These are phyloP conservation scores for Trichopus zeylanicus DNA, from an alignment of 116 monocot genomes.

Conservation along the genomic window DNA sequence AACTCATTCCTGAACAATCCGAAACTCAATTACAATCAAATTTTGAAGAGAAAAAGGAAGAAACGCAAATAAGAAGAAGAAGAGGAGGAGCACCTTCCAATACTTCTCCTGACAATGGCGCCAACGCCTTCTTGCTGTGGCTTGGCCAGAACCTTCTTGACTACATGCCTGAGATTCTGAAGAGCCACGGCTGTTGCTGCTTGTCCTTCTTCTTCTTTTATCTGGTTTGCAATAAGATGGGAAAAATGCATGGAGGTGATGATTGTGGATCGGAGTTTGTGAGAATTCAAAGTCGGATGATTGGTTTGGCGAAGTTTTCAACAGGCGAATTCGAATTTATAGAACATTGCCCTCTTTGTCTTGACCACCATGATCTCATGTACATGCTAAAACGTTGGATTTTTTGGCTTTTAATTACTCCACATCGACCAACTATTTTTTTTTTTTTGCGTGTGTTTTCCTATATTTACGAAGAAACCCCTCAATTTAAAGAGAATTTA, in stretches of 20 bases:
- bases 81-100: conserved; percentile 47
- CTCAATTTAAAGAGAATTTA: no score
- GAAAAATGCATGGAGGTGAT: background rate
- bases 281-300: no score
- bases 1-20: conserved; percentile 17
- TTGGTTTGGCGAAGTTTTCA: no score
- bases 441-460: no score
- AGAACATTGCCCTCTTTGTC: background rate
- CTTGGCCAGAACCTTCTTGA: conserved; percentile 54
- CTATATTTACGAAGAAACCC: no score
- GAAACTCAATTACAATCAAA: no score
- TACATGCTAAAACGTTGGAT: no score
- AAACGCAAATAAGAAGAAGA: background rate
- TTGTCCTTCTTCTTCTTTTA: background rate
- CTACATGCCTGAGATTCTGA: conserved; percentile 23
- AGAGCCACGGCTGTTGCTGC: background rate
- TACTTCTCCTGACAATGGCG: conserved; percentile 67
- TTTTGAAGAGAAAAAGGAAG: background rate
- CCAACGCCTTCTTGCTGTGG: conserved; percentile 54
- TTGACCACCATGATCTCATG: conserved; percentile 22
- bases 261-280: conserved; percentile 9
- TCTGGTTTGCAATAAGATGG: background rate
- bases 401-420: no score
- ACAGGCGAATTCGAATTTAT: conserved; percentile 31
- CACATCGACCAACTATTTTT: background rate